Percentiles rank a stretch among this genome's conserved stretches.
Conservation (phyloP, 306 rosid genomes). For the Vachellia collinsii region DNA sequence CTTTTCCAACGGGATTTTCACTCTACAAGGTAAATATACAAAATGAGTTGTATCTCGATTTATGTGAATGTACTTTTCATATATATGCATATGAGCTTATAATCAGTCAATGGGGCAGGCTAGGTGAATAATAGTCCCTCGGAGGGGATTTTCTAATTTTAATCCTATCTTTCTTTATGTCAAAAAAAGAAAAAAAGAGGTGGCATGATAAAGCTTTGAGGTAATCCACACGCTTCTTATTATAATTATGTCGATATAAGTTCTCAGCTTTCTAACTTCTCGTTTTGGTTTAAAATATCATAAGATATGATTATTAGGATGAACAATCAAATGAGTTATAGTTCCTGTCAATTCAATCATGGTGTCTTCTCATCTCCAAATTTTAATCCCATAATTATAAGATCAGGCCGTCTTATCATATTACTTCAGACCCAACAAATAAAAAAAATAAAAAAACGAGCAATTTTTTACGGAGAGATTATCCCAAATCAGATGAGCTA, state of each 20-base stretch:
- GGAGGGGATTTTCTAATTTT: constrained; percentile 20
- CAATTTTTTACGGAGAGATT: not conserved
- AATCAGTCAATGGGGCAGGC: constrained; percentile 27
- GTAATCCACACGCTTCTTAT: constrained; percentile 26
- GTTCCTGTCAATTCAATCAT: not conserved
- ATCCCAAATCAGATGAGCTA: not conserved
- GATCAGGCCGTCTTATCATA: not conserved
- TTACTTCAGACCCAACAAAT: not conserved
- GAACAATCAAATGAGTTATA: not conserved
- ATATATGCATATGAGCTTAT: too few species aligned
- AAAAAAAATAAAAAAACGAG: not conserved
- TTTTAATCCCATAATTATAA: not conserved
- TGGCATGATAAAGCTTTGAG: constrained; percentile 25
- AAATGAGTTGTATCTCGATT: too few species aligned
- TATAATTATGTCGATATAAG: not conserved
- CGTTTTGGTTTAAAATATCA: not conserved
- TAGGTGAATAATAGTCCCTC: constrained; percentile 16
- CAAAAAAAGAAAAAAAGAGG: constrained; percentile 4
- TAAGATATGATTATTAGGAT: not conserved
- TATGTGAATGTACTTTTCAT: too few species aligned
- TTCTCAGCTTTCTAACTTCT: not conserved
- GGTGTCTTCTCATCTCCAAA: not conserved
- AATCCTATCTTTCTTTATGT: constrained; percentile 22
- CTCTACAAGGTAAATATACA: too few species aligned
- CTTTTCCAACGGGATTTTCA: too few species aligned